A percentile compares a stretch with the other conserved stretches of the same genome.
Evolutionary conservation across 2,329 filamentous ascomycete species (phyloP).

Genomic region (Mycosphaerella arachidis): DNA sequence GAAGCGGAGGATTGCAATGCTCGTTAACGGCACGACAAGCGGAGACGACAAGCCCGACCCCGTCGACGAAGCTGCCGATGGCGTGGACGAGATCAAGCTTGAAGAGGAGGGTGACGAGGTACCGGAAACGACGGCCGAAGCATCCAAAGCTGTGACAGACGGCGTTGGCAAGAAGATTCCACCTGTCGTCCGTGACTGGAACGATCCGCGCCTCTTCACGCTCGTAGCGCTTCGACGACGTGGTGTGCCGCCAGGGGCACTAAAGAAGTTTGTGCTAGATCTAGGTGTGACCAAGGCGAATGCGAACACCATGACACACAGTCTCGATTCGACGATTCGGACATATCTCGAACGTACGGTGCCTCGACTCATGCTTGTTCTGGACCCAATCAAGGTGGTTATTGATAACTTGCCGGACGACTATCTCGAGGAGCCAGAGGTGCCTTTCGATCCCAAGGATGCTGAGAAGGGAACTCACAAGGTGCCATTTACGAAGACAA

Average conservation of each 20-base stretch:
- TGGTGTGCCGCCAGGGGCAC: constrained; percentile 81
- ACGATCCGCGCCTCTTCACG: constrained; percentile 86
- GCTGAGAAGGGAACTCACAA: constrained; percentile 59
- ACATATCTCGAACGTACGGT: constrained; percentile 84
- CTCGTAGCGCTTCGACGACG: constrained; percentile 77
- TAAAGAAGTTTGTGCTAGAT: constrained; percentile 85
- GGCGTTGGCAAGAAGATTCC: constrained; percentile 33
- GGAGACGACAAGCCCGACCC: constrained; percentile 21
- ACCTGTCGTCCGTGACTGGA: constrained; percentile 73
- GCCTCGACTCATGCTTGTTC: constrained; percentile 80
- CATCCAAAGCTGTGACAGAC: constrained; percentile 19
- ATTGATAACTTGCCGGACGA: constrained; percentile 74
- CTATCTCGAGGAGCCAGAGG: constrained; percentile 58
- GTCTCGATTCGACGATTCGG: constrained; percentile 82
- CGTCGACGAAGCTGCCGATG: constrained; percentile 28
- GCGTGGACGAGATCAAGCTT: constrained; percentile 39
- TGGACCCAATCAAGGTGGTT: constrained; percentile 77
- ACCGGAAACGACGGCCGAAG: constrained; percentile 23
- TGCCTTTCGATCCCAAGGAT: constrained; percentile 81
- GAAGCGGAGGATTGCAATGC: constrained; percentile 75
- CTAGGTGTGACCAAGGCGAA: constrained; percentile 81
- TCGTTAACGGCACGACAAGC: constrained; percentile 62
- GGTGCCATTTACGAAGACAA: constrained; percentile 65
- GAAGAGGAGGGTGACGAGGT: constrained; percentile 39
- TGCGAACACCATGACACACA: constrained; percentile 71